Percentiles rank a stretch among this genome's conserved stretches.
Evolutionary conservation across 495 filamentous ascomycete species (phyloP).

Genomic region (Pyronema domesticum): DNA sequence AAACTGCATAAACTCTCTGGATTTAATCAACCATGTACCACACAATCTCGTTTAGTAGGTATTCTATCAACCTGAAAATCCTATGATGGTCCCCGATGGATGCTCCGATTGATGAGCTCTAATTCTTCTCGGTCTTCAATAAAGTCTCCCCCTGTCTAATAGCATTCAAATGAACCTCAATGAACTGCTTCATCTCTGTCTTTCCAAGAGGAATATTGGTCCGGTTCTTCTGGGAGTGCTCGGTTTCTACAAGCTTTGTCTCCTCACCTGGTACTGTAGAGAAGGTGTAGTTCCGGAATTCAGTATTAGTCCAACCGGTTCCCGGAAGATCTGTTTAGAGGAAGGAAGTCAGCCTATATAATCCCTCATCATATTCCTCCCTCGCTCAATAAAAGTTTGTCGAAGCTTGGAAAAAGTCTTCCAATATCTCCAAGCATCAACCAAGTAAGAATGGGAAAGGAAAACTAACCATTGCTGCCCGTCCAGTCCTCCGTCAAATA

Average conservation of each 20-base stretch:
- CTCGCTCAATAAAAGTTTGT: not conserved
- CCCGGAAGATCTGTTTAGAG: slow-evolving; percentile 27
- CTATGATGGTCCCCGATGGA: too few relatives aligned
- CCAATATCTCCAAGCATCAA: not conserved
- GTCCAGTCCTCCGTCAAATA: slow-evolving; percentile 76
- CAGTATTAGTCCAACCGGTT: slow-evolving; percentile 73
- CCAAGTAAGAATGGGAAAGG: not conserved
- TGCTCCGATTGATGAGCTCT: too few relatives aligned
- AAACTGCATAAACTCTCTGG: too few relatives aligned
- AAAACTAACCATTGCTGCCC: slow-evolving; percentile 27
- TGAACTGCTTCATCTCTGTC: slow-evolving; percentile 14
- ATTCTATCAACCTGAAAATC: too few relatives aligned
- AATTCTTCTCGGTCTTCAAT: too few relatives aligned
- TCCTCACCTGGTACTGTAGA: slow-evolving; percentile 25
- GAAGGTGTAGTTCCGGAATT: slow-evolving; percentile 62
- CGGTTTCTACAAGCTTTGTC: slow-evolving; percentile 40
- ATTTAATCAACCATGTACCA: too few relatives aligned
- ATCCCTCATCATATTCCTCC: not conserved
- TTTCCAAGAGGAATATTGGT: slow-evolving; percentile 29
- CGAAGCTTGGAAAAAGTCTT: not conserved
- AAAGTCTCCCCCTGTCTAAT: too few relatives aligned
- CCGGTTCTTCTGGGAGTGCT: slow-evolving; percentile 43
- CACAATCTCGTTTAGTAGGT: too few relatives aligned
- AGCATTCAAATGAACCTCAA: not conserved
- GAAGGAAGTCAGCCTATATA: not conserved